phyloP scores from a whole-genome alignment of 176 grass and related monocot genomes.

The Musa troglodytarum region DNA sequence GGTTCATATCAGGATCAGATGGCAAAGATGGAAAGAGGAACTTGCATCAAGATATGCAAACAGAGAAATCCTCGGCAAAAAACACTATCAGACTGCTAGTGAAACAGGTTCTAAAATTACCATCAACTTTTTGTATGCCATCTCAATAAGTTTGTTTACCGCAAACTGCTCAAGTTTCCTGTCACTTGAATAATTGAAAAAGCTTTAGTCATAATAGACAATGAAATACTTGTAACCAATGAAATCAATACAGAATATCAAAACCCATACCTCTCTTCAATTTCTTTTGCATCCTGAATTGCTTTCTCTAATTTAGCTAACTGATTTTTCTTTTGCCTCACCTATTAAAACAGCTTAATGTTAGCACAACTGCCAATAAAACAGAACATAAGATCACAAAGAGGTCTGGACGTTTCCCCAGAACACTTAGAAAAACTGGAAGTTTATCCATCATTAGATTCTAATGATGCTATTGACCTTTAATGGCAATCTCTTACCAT shows the following conservation, averaged over 20 bases:
- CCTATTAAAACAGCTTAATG: slow-evolving; percentile 30
- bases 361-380: background rate
- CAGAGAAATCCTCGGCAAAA: background rate
- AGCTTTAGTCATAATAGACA: background rate
- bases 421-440: background rate
- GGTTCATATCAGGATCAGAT: background rate
- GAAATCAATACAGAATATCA: no score
- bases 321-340: slow-evolving; percentile 52
- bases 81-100: background rate
- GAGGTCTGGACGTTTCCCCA: background rate
- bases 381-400: background rate
- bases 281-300: slow-evolving; percentile 60
- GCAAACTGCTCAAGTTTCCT: slow-evolving; percentile 69
- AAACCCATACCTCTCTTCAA: slow-evolving; percentile 48
- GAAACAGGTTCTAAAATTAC: slow-evolving; percentile 20
- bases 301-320: slow-evolving; percentile 53
- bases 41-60: background rate
- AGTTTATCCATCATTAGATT: background rate
- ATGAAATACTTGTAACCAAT: background rate
- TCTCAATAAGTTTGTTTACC: slow-evolving; percentile 74
- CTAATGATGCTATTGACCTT: background rate
- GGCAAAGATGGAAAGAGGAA: background rate
- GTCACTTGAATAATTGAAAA: slow-evolving; percentile 22
- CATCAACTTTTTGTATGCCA: slow-evolving; percentile 57
- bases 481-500: no score